Base-by-base conservation (phyloP, 345 rosid genomes). In the Lumnitzera littorea region DNA sequence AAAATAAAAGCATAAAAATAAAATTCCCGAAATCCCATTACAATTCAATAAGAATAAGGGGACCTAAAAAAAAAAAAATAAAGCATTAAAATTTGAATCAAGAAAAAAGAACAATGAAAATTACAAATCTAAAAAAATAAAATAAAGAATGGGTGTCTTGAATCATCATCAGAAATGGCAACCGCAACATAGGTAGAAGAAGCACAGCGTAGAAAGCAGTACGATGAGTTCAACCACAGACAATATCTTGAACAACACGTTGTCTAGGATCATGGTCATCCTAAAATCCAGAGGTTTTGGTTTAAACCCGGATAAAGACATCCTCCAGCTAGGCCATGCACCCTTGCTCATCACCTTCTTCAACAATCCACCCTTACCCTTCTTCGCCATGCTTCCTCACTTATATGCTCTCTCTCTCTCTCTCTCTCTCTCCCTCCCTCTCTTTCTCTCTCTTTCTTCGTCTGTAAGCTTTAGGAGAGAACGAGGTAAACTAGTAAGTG, bases 131-230 rank as follows among this genome's bases (percentile, higher is more conserved):
- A n/a, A 17, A 58, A 20, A 20, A 20, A 41, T 20, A 17, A 17
- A 48, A 53, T 63, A 20, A 25, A 36, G 43, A 36, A 36, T 9
- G 1, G 43, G 43, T 36, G 43, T 36, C 11, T 36, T 4, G 12
- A 14, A 2, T 13, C 12, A 48, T 8, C 25, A 61, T 79, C 74
- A 85, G 16, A 88, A 58, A 70, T 74, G 87, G 76, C 92, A 84
- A 57, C 96, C 88, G 53, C 86, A 83, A 66, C 86, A 85, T 58
- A 85, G 79, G 67, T 76, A 77, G 80, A 85, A 88, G 88, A 85
- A 85, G 51, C 90, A 84, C 55, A 85, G 78, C n/a, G 84, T 78
- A 12, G 88, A 83, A 64, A 84, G 77, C 43, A 85, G 76, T 60
- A 85, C 86, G 13, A 83, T 5, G 60, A 74, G 86, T 74, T 88